phyloP scores from a whole-genome alignment of 352 stramenopile species.

The Pythium sp. region DNA sequence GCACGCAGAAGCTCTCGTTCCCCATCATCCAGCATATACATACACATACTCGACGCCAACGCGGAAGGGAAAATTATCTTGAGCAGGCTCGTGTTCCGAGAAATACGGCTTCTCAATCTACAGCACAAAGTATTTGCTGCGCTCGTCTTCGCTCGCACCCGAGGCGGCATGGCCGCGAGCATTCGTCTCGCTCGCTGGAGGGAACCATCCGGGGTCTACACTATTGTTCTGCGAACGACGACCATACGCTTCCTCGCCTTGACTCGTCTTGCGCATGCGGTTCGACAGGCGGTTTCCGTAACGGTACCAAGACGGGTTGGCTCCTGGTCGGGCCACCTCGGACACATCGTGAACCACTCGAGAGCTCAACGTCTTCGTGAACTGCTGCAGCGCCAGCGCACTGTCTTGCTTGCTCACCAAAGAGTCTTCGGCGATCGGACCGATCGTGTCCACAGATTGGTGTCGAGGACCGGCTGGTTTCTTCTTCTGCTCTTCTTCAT shows the following conservation, averaged over 20 bases:
- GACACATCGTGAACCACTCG: slow-evolving; percentile 60
- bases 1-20: not conserved
- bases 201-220: slow-evolving; percentile 44
- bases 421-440: slow-evolving; percentile 35
- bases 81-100: not conserved
- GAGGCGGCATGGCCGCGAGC: slow-evolving; percentile 36
- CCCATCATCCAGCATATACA: slow-evolving; percentile 1
- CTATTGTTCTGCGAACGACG: slow-evolving; percentile 72
- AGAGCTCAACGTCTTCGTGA: slow-evolving; percentile 77
- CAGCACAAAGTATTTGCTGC: slow-evolving; percentile 84
- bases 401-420: slow-evolving; percentile 51
- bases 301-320: slow-evolving; percentile 67
- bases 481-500: slow-evolving; percentile 41
- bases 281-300: slow-evolving; percentile 72
- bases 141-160: slow-evolving; percentile 60
- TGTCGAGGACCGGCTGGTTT: slow-evolving; percentile 16
- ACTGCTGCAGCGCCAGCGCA: slow-evolving; percentile 74
- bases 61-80: not conserved
- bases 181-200: slow-evolving; percentile 21
- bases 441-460: slow-evolving; percentile 42
- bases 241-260: slow-evolving; percentile 42
- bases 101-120: slow-evolving; percentile 28
- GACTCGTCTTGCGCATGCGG: slow-evolving; percentile 59
- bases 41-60: slow-evolving; percentile 8
- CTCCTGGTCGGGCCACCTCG: slow-evolving; percentile 35